Conservation (phyloP, 2,329 filamentous ascomycete genomes). For the Fusarium xyrophilum region DNA sequence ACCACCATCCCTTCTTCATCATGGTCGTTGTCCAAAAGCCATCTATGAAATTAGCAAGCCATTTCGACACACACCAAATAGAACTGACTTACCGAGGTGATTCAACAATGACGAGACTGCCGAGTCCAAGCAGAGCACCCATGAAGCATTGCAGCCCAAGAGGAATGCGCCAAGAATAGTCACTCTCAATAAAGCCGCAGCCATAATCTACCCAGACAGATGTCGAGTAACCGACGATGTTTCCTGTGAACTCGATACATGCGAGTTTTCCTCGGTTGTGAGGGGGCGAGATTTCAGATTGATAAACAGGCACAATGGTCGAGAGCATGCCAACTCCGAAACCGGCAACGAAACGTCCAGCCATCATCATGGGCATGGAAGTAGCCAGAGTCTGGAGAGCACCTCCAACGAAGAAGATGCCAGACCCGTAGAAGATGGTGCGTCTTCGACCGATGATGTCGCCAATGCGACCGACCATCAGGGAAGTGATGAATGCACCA, state of each 20-base stretch:
- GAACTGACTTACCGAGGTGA: slow-evolving; percentile 76
- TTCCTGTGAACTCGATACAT: slow-evolving; percentile 97
- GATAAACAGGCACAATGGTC: slow-evolving; percentile 91
- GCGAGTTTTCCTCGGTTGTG: slow-evolving; percentile 95
- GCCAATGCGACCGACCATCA: slow-evolving; percentile 85
- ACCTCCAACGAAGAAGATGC: slow-evolving; percentile 85
- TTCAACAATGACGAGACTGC: slow-evolving; percentile 93
- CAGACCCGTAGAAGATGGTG: slow-evolving; percentile 92
- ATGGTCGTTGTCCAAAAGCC: slow-evolving; percentile 96
- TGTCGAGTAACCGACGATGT: slow-evolving; percentile 93
- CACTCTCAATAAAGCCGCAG: slow-evolving; percentile 84
- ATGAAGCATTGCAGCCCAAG: slow-evolving; percentile 93
- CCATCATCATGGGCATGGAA: slow-evolving; percentile 88
- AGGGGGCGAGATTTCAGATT: slow-evolving; percentile 93
- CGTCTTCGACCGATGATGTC: slow-evolving; percentile 88
- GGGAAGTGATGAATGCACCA: slow-evolving; percentile 88
- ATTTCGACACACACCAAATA: slow-evolving; percentile 6
- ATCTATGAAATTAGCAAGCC: slow-evolving; percentile 62
- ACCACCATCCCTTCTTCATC: slow-evolving; percentile 98
- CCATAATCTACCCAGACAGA: slow-evolving; percentile 99
- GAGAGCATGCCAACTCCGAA: slow-evolving; percentile 87
- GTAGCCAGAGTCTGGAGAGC: slow-evolving; percentile 82
- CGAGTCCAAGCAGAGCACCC: slow-evolving; percentile 83
- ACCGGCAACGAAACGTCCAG: slow-evolving; percentile 83
- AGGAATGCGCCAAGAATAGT: slow-evolving; percentile 90